phyloP scores from a whole-genome alignment of 352 stramenopile genomes.

The Phytophthora aleatoria region DNA sequence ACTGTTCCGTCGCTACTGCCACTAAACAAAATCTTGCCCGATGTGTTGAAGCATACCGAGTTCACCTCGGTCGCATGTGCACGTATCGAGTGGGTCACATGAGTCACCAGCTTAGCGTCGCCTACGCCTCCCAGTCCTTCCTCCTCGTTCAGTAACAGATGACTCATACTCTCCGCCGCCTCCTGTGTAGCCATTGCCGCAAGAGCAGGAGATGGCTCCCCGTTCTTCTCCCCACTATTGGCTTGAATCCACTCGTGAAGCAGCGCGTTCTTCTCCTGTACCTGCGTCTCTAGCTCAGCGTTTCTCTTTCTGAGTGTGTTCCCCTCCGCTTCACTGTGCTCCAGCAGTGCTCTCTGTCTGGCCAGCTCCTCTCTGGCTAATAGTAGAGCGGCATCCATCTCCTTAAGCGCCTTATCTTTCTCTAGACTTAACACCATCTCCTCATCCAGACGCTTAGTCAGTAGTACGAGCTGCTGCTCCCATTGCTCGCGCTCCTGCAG shows the following conservation, averaged over 20 bases:
- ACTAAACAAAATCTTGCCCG: conserved; percentile 82
- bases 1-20: conserved; percentile 85
- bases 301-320: conserved; percentile 46
- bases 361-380: conserved; percentile 61
- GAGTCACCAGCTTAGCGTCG: conserved; percentile 38
- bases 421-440: conserved; percentile 64
- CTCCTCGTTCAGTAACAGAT: conserved; percentile 39
- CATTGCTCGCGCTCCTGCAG: conserved; percentile 67
- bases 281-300: conserved; percentile 53
- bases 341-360: conserved; percentile 59
- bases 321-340: conserved; percentile 53
- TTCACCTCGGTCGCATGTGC: conserved; percentile 87
- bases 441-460: conserved; percentile 63
- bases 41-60: conserved; percentile 85
- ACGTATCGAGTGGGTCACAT: conserved; percentile 61
- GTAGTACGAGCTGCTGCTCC: conserved; percentile 56
- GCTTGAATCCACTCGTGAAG: conserved; percentile 70
- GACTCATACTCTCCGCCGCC: conserved; percentile 52
- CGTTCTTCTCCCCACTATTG: conserved; percentile 28
- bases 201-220: conserved; percentile 18
- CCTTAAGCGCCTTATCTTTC: conserved; percentile 73
- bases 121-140: conserved; percentile 16
- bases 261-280: conserved; percentile 62
- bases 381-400: conserved; percentile 56
- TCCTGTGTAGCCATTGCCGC: conserved; percentile 44